Evolutionary conservation across 305 asterid species (phyloP).

Genomic region (Fraxinus greggii): DNA sequence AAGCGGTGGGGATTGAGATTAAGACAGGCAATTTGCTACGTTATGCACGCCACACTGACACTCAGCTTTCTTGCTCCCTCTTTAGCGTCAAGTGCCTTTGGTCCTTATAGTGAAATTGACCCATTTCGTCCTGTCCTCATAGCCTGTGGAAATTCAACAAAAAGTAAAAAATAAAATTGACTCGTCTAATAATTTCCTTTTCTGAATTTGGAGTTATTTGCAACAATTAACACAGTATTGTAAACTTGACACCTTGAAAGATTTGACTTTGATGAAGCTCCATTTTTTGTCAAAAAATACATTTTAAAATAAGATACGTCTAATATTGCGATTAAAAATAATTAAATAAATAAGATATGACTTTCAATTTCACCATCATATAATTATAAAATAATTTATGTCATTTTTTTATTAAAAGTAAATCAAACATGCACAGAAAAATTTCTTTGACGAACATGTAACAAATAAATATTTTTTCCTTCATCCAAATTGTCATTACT

Average conservation of each 20-base stretch:
- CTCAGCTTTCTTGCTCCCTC: slow-evolving; percentile 32
- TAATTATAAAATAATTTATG: no score
- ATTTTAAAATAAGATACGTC: no score
- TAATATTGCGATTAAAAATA: no score
- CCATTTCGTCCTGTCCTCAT: neutral
- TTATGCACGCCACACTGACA: slow-evolving; percentile 47
- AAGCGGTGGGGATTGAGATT: slow-evolving; percentile 16
- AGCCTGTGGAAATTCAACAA: neutral
- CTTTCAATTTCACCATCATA: no score
- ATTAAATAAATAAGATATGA: no score
- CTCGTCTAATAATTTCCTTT: neutral
- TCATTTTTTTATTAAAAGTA: no score
- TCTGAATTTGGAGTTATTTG: neutral
- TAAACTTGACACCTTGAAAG: neutral
- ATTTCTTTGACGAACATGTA: no score
- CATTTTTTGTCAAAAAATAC: no score
- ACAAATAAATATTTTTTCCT: no score
- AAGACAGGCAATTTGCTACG: slow-evolving; percentile 28
- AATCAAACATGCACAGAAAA: no score
- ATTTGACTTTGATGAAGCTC: neutral
- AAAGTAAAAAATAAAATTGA: neutral
- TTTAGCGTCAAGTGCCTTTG: slow-evolving; percentile 20
- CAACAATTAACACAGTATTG: neutral
- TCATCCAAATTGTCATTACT: no score
- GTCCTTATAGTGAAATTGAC: slow-evolving; percentile 8